Conservation (phyloP, 2,329 filamentous ascomycete species). For the Ilyonectria mors-panacis region DNA sequence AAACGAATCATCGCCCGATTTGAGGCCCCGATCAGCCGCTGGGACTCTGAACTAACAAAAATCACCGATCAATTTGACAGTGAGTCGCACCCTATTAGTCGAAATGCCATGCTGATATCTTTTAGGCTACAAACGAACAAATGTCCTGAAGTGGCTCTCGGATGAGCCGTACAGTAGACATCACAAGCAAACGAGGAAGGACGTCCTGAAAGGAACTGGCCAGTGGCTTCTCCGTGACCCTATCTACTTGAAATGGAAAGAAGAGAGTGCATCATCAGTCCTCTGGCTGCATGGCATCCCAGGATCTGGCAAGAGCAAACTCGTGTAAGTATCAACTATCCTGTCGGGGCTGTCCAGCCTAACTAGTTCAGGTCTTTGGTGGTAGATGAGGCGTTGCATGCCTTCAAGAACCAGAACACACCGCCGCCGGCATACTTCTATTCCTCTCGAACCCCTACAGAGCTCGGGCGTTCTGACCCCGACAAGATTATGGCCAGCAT, state of each 20-base stretch:
- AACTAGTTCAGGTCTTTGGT: slow-evolving; percentile 9
- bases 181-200: slow-evolving; percentile 3
- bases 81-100: neutral
- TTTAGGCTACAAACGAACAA: neutral
- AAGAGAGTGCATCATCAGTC: slow-evolving; percentile 7
- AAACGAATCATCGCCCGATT: neutral
- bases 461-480: slow-evolving; percentile 14
- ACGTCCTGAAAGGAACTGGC: slow-evolving; percentile 10
- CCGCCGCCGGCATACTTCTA: slow-evolving; percentile 17
- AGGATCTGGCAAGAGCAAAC: slow-evolving; percentile 15
- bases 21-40: slow-evolving; percentile 3
- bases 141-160: slow-evolving; percentile 6
- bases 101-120: neutral
- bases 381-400: slow-evolving; percentile 1
- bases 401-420: neutral
- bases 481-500: slow-evolving; percentile 5
- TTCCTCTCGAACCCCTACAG: slow-evolving; percentile 12
- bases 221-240: slow-evolving; percentile 12
- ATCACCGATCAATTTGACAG: slow-evolving; percentile 8
- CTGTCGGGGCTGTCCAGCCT: neutral
- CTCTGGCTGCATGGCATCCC: slow-evolving; percentile 16
- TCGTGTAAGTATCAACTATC: neutral
- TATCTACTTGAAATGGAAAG: slow-evolving; percentile 3
- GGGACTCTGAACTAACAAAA: neutral
- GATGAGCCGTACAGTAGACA: slow-evolving; percentile 4